Percentiles rank a stretch among this genome's conserved stretches.
Evolutionary conservation across 2,329 filamentous ascomycete genomes (phyloP).

Genomic region (Pyricularia grisea): DNA sequence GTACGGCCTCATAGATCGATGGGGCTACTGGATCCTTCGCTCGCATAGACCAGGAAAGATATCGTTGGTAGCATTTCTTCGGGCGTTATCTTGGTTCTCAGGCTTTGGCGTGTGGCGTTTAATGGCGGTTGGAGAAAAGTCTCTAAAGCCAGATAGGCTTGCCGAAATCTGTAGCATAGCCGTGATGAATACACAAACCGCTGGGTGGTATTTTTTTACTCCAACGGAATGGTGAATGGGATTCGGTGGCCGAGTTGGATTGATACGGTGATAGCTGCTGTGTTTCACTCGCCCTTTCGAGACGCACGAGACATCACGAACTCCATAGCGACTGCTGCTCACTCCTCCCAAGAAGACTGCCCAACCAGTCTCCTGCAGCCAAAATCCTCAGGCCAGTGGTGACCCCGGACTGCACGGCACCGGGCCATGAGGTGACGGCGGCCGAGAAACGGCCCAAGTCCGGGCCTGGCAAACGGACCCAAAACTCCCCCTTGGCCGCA

Average conservation of each 20-base stretch:
- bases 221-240: background rate
- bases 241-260: background rate
- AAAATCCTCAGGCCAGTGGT: slow-evolving; percentile 43
- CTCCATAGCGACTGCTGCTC: slow-evolving; percentile 40
- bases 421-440: slow-evolving; percentile 56
- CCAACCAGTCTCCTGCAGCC: slow-evolving; percentile 56
- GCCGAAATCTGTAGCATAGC: background rate
- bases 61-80: background rate
- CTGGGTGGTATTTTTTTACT: background rate
- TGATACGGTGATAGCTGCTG: background rate
- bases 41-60: slow-evolving; percentile 4
- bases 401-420: slow-evolving; percentile 26
- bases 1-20: background rate
- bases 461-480: slow-evolving; percentile 54
- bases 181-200: background rate
- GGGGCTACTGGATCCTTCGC: background rate
- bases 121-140: background rate
- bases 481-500: slow-evolving; percentile 38
- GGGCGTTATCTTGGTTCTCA: background rate
- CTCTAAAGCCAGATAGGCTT: background rate
- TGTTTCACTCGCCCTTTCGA: background rate
- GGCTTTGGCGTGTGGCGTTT: slow-evolving; percentile 2
- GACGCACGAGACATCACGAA: slow-evolving; percentile 18
- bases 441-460: slow-evolving; percentile 53
- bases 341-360: slow-evolving; percentile 42